Percentiles rank a stretch among this genome's conserved stretches.
Evolutionary conservation across 129 eudicot species (phyloP).

Genomic region (Lonicera japonica): DNA sequence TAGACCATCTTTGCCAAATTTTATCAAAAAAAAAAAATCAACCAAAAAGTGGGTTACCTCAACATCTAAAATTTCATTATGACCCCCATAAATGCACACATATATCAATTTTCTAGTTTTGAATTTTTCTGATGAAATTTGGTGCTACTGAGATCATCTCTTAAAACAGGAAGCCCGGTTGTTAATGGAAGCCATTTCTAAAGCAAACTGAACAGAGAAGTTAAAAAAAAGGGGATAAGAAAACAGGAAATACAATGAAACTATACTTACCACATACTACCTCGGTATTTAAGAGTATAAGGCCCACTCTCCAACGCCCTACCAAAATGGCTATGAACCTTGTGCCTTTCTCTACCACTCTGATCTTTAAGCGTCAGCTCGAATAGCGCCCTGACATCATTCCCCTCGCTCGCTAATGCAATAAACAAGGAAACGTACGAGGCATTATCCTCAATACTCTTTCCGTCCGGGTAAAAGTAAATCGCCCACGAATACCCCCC

Average conservation of each 20-base stretch:
- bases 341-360: slow-evolving; percentile 84
- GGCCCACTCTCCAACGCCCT: slow-evolving; percentile 90
- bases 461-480: slow-evolving; percentile 93
- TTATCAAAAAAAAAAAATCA: too few relatives aligned
- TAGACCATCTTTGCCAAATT: too few relatives aligned
- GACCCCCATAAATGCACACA: too few relatives aligned
- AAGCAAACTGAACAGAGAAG: too few relatives aligned
- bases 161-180: too few relatives aligned
- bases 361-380: slow-evolving; percentile 86
- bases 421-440: slow-evolving; percentile 73
- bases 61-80: too few relatives aligned
- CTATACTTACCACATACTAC: slow-evolving; percentile 94
- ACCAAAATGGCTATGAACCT: slow-evolving; percentile 87
- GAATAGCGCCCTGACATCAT: slow-evolving; percentile 84
- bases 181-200: too few relatives aligned
- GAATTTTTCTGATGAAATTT: too few relatives aligned
- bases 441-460: slow-evolving; percentile 80
- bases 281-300: slow-evolving; percentile 78
- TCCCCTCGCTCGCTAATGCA: slow-evolving; percentile 77
- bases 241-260: neutral
- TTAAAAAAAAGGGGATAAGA: too few relatives aligned
- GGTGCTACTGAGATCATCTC: too few relatives aligned
- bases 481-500: slow-evolving; percentile 89
- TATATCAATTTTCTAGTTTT: too few relatives aligned
- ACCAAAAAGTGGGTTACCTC: too few relatives aligned